phyloP scores from a whole-genome alignment of 140 eudicot genomes.

The Senecio squalidus region DNA sequence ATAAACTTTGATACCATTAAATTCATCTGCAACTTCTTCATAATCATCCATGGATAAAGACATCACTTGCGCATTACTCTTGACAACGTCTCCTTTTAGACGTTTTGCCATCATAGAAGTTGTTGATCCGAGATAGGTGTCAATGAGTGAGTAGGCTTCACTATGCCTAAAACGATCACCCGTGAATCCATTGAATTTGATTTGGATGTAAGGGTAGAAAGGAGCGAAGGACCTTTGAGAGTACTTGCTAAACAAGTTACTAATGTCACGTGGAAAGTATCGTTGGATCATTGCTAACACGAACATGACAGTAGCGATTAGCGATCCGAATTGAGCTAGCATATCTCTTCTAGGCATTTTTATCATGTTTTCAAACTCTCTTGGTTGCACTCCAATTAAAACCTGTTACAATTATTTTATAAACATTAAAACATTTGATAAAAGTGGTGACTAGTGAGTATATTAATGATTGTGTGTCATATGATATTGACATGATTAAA shows the following conservation, averaged over 20 bases:
- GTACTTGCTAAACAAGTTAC: constrained; percentile 17
- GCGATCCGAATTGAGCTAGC: constrained; percentile 23
- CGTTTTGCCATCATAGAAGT: constrained; percentile 23
- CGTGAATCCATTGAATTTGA: constrained; percentile 31
- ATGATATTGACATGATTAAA: neutral
- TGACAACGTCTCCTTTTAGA: constrained; percentile 16
- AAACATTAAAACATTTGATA: too few relatives aligned
- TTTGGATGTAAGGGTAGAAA: constrained; percentile 31
- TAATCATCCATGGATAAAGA: constrained; percentile 30
- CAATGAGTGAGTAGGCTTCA: constrained; percentile 27
- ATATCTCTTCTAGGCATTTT: neutral
- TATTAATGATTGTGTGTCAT: neutral
- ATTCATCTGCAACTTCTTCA: constrained; percentile 30
- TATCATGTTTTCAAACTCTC: neutral
- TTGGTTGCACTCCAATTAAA: too few relatives aligned
- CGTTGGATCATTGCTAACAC: constrained; percentile 24
- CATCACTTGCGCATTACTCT: constrained; percentile 6
- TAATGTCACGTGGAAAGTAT: constrained; percentile 15
- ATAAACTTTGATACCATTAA: constrained; percentile 25
- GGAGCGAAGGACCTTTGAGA: constrained; percentile 2
- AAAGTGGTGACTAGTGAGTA: too few relatives aligned
- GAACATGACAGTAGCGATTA: constrained; percentile 26
- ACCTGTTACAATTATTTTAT: too few relatives aligned
- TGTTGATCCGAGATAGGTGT: constrained; percentile 25
- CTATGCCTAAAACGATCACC: constrained; percentile 28